Evolutionary conservation across 768 basidiomycete species (phyloP).

Genomic region (Cyclocybe aegerita): DNA sequence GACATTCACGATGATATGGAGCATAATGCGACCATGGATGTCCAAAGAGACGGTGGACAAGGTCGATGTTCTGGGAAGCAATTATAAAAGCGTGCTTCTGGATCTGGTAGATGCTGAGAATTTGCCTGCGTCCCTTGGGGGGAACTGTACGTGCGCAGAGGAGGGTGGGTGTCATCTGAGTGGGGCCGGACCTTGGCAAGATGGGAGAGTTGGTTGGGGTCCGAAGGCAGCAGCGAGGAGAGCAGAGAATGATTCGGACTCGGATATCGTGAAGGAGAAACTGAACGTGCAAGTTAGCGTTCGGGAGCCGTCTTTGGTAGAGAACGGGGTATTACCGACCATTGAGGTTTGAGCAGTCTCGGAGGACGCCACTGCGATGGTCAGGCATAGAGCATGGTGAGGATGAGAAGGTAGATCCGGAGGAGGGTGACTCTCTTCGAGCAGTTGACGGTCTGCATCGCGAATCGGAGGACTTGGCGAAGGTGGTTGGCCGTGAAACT

Average conservation of each 20-base stretch:
- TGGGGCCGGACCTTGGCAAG: slow-evolving; percentile 71
- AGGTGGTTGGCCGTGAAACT: slow-evolving; percentile 6
- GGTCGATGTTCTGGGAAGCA: slow-evolving; percentile 60
- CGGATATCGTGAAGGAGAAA: neutral
- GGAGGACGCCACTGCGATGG: neutral
- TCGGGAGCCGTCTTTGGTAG: neutral
- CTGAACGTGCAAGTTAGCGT: neutral
- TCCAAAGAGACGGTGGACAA: slow-evolving; percentile 71
- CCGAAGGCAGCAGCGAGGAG: slow-evolving; percentile 26
- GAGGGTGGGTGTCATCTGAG: slow-evolving; percentile 60
- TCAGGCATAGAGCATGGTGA: slow-evolving; percentile 12
- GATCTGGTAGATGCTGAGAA: slow-evolving; percentile 62
- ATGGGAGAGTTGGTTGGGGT: slow-evolving; percentile 53
- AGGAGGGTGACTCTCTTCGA: slow-evolving; percentile 24
- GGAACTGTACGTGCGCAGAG: slow-evolving; percentile 59
- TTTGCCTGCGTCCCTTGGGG: slow-evolving; percentile 61
- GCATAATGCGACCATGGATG: slow-evolving; percentile 67
- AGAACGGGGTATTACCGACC: slow-evolving; percentile 2
- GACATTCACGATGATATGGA: slow-evolving; percentile 75
- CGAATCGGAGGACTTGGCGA: slow-evolving; percentile 21
- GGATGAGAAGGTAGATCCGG: slow-evolving; percentile 23
- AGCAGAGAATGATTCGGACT: neutral
- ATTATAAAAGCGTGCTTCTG: slow-evolving; percentile 58
- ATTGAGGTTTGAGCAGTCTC: slow-evolving; percentile 3
- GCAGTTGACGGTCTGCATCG: slow-evolving; percentile 27